Evolutionary conservation across 2,329 filamentous ascomycete genomes (phyloP), one percentile per base, ranked within the genome.

Genomic region (Penicillium sp.): DNA sequence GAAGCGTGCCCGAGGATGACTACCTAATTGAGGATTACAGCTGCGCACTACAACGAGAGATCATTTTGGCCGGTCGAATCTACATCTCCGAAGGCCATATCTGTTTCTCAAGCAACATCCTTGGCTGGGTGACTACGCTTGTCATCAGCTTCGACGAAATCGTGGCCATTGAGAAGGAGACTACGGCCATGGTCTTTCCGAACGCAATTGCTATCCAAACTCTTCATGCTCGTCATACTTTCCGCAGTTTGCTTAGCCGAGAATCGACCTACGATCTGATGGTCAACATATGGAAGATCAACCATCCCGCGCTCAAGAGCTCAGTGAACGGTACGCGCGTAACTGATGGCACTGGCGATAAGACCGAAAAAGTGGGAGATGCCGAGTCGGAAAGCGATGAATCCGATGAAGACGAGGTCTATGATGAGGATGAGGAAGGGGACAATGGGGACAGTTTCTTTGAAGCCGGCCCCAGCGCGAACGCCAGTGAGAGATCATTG

Each of bases 71-170:
- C 58, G 93, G 93, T 5, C 82, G 93, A 36, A 78, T 98, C 11
- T 98, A 98, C 63, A 88, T 98, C 37, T 97, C 93, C 0, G 93
- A 98, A 71, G 90, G 91, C 9, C 91, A 98, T 65, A 82, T 98
- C 40, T 98, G 93, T 74, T 98, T 98, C 71, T 96, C 90, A 62
- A 97, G 93, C 75, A 98, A 98, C 66, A 98, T 98, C 56, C 81
- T 98, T 40, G 93, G 93, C 46, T 98, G 93, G 93, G 87, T 94
- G 24, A 98, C 93, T 0, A 98, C 93, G 1, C 76, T 98, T 37
- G 91, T 98, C 45, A 95, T 98, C 74, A 94, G 90, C 67, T 98
- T 98, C 66, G 93, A 98, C 64, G 93, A 98, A 68, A 88, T 98
- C 49, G 88, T 97, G 18, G 90, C 91, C 1, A 87, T 98, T 6